Evolutionary conservation across 352 stramenopile genomes (phyloP), one percentile per base, ranked within the genome.

Genomic region (Phytophthora ohioensis): DNA sequence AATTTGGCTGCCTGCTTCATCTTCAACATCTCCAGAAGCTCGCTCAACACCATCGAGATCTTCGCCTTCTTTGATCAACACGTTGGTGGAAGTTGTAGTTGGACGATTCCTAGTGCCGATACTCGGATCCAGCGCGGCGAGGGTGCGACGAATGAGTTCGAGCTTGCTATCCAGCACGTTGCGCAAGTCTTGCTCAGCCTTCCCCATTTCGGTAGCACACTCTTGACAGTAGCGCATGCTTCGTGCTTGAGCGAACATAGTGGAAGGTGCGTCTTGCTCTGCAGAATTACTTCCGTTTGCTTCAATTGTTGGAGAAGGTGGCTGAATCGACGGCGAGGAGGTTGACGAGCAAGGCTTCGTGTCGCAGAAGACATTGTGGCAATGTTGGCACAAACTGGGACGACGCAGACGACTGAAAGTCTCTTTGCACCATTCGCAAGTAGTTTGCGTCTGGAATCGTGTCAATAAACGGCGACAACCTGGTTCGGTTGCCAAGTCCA

Each of bases 351-450:
- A 94, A 38, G 88, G 82, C n/a, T 87, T 91, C 17, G 82, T 80
- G 64, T 94, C 85, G 48, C 87, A 94, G 62, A 90, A 93, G 39
- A 94, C 79, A 51, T 90, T 91, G 60, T 88, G 79, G 68, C 88
- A 94, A 57, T 93, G 85, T 67, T 94, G 88, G 15, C 88, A 95
- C 35, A 95, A 64, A 52, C 84, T 94, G 31, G 82, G 75, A 32
- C 85, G 80, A 8, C 85, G 83, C 9, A 90, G 74, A n/a, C 77
- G 78, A 30, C 60, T 84, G 75, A 95, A 95, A 12, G 61, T 55
- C 64, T 94, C 88, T 62, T 93, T 92, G 49, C 88, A 95, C 80
- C 82, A 89, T 54, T 93, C 85, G 55, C 88, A 95, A 7, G 48
- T 58, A 6, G 67, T 82, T 64, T 92, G 83, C 48, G 67, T 69